Evolutionary conservation across 2,329 filamentous ascomycete genomes (phyloP).

Genomic region (Aspergillus niger): DNA sequence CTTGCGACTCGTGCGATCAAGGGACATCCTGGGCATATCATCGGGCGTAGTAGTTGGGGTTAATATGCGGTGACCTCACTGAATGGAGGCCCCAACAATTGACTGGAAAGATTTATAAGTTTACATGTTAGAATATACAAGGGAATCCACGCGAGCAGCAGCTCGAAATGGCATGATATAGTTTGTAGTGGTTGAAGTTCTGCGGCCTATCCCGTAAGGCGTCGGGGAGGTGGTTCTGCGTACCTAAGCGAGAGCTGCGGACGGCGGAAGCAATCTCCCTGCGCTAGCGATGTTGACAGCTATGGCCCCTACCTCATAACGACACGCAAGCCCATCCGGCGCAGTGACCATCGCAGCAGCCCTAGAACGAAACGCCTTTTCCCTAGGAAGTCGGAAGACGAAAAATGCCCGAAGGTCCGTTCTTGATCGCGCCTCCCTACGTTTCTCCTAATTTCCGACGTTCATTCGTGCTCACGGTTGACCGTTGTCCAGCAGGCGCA

Average conservation of each 20-base stretch:
- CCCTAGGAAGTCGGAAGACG: background rate
- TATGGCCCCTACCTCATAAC: constrained; percentile 22
- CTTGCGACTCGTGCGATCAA: background rate
- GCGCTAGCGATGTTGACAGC: constrained; percentile 42
- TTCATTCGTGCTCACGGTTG: constrained; percentile 1
- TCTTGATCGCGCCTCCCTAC: background rate
- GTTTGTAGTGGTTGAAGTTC: background rate
- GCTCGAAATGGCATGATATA: background rate
- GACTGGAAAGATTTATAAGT: background rate
- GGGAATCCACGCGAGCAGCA: background rate
- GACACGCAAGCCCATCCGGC: constrained; percentile 1
- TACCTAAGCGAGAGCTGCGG: constrained; percentile 21
- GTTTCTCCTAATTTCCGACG: constrained; percentile 21
- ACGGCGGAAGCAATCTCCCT: constrained; percentile 20
- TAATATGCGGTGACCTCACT: background rate
- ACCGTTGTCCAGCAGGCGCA: constrained; percentile 33
- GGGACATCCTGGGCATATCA: background rate
- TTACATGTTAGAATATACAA: background rate
- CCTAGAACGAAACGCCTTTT: background rate
- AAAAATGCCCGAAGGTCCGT: constrained; percentile 29
- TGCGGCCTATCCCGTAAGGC: background rate
- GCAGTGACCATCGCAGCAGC: constrained; percentile 4
- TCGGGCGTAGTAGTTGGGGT: background rate
- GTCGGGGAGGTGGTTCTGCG: constrained; percentile 1
- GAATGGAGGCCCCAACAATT: background rate